Conservation (phyloP, 2,329 filamentous ascomycete genomes). For the Dissoconium aciculare region DNA sequence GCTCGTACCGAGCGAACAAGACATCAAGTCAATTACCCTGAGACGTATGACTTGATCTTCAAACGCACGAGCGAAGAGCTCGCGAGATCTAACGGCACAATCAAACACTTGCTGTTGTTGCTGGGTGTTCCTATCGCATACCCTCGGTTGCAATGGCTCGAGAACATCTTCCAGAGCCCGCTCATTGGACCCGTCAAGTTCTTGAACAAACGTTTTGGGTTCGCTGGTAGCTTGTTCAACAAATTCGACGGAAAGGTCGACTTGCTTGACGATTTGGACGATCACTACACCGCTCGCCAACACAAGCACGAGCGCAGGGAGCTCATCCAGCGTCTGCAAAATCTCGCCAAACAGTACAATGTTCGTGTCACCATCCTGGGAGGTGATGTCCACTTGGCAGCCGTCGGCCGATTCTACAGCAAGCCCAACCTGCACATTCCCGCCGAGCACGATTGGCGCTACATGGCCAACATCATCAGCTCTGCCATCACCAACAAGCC, state of each 20-base stretch:
- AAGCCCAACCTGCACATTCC: slow-evolving; percentile 42
- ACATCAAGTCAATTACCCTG: slow-evolving; percentile 76
- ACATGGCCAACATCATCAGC: slow-evolving; percentile 50
- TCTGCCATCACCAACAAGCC: slow-evolving; percentile 55
- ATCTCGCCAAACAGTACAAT: slow-evolving; percentile 39
- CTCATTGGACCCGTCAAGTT: slow-evolving; percentile 80
- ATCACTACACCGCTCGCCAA: slow-evolving; percentile 73
- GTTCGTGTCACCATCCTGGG: slow-evolving; percentile 48
- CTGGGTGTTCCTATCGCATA: slow-evolving; percentile 58
- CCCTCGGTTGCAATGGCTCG: slow-evolving; percentile 79
- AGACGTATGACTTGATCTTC: slow-evolving; percentile 49
- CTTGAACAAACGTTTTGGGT: slow-evolving; percentile 75
- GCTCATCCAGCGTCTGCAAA: slow-evolving; percentile 51
- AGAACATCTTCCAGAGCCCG: slow-evolving; percentile 78
- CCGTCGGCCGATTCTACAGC: slow-evolving; percentile 50
- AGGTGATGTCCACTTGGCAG: slow-evolving; percentile 50
- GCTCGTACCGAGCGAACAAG: slow-evolving; percentile 62
- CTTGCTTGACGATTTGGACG: slow-evolving; percentile 49
- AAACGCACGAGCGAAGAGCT: slow-evolving; percentile 39
- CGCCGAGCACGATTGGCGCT: slow-evolving; percentile 44
- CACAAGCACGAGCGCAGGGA: slow-evolving; percentile 78
- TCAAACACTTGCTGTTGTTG: slow-evolving; percentile 49
- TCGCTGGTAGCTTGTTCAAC: slow-evolving; percentile 79
- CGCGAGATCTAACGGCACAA: slow-evolving; percentile 34
- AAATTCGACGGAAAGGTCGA: slow-evolving; percentile 69